Evolutionary conservation across 495 filamentous ascomycete species (phyloP).

Genomic region (Hypoxylon rickii): DNA sequence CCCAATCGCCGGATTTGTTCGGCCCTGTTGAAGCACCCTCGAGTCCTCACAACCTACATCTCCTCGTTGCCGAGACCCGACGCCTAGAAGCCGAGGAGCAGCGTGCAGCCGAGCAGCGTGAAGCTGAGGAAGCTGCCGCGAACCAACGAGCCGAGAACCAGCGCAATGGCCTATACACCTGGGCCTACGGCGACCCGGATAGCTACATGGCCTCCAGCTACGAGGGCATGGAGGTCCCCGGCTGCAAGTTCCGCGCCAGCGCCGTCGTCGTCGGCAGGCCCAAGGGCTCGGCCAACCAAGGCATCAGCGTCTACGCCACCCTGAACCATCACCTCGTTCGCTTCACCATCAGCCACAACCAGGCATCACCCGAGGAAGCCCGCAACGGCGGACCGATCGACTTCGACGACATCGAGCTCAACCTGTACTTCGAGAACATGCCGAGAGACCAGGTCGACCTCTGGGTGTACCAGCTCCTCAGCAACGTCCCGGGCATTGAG

Average conservation of each 20-base stretch:
- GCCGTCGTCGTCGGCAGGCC: conserved; percentile 15
- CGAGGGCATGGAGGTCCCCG: neutral
- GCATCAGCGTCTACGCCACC: conserved; percentile 13
- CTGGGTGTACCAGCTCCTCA: neutral
- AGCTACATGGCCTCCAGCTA: conserved; percentile 1
- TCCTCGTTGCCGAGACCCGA: neutral
- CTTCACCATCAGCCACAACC: neutral
- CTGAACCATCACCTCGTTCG: no score
- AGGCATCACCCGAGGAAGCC: no score
- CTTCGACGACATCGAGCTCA: neutral
- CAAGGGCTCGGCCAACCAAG: no score
- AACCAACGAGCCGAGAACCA: neutral
- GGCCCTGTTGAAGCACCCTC: neutral
- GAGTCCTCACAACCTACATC: neutral
- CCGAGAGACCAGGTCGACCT: neutral
- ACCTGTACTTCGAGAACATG: neutral
- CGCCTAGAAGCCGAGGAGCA: neutral
- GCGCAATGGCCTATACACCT: neutral
- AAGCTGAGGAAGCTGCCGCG: neutral
- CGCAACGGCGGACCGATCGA: neutral
- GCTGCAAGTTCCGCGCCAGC: conserved; percentile 12
- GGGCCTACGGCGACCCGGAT: conserved; percentile 8
- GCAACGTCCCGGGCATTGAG: neutral
- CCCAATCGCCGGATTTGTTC: neutral
- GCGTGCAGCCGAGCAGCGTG: neutral